Percentiles rank a stretch among this genome's conserved stretches.
These are phyloP conservation scores for Corinectria fuckeliana DNA, from an alignment of 2,329 filamentous ascomycete species.

Conservation along the genomic window DNA sequence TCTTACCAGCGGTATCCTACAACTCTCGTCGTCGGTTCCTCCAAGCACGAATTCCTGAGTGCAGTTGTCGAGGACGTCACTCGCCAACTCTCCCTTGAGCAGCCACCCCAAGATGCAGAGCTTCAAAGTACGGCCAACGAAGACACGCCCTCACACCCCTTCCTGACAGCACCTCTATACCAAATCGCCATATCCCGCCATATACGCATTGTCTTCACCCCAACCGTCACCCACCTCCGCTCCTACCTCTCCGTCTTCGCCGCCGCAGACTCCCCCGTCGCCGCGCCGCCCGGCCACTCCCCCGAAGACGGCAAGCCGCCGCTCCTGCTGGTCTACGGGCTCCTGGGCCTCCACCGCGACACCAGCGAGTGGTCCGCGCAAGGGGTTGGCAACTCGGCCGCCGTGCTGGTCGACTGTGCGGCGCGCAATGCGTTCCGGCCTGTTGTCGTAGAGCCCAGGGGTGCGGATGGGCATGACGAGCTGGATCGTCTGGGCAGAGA, in stretches of 20 bases:
- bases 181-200: conserved; percentile 72
- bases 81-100: conserved; percentile 26
- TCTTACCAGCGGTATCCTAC: conserved; percentile 61
- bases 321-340: conserved; percentile 68
- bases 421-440: conserved; percentile 51
- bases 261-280: conserved; percentile 43
- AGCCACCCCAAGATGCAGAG: background rate
- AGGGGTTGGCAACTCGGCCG: conserved; percentile 69
- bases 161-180: conserved; percentile 70
- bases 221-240: conserved; percentile 77
- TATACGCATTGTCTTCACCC: conserved; percentile 74
- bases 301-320: conserved; percentile 40
- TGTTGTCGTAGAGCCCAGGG: conserved; percentile 55
- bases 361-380: conserved; percentile 80
- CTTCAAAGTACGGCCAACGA: background rate
- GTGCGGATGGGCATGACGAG: conserved; percentile 35
- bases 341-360: conserved; percentile 68
- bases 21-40: conserved; percentile 74
- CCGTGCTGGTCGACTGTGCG: conserved; percentile 68
- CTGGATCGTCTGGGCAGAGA: conserved; percentile 54
- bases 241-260: conserved; percentile 72
- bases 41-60: conserved; percentile 68
- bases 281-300: conserved; percentile 44
- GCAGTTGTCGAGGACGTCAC: conserved; percentile 59
- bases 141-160: conserved; percentile 18